A percentile compares a stretch with the other conserved stretches of the same genome.
phyloP scores from a whole-genome alignment of 2,329 filamentous ascomycete genomes.

The Xylaria sp. region DNA sequence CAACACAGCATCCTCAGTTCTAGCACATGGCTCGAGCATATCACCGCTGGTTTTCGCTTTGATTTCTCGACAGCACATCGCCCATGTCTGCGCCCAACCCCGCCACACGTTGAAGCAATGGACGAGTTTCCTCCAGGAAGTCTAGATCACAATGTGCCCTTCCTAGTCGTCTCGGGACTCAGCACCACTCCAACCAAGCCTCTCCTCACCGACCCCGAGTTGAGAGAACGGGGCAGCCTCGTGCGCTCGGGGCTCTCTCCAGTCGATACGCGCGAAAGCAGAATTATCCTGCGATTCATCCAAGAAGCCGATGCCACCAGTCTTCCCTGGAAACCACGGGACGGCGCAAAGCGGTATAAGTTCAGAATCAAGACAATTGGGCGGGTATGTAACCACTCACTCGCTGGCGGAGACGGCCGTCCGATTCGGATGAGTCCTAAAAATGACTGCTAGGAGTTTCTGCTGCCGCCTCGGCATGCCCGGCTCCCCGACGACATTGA shows the following conservation, averaged over 20 bases:
- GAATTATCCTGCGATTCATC: constrained; percentile 69
- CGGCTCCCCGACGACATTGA: constrained; percentile 58
- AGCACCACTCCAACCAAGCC: constrained; percentile 50
- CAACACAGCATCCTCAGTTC: not conserved
- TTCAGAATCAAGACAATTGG: constrained; percentile 77
- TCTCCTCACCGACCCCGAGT: constrained; percentile 51
- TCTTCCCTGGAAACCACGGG: constrained; percentile 70
- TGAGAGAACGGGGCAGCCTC: constrained; percentile 63
- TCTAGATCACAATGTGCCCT: constrained; percentile 83
- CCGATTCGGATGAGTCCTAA: constrained; percentile 12
- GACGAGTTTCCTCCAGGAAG: constrained; percentile 81
- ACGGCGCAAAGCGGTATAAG: constrained; percentile 56
- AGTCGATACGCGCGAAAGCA: constrained; percentile 68
- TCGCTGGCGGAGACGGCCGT: not conserved
- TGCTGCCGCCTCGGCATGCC: constrained; percentile 63
- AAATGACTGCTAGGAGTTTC: constrained; percentile 51
- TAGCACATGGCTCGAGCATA: constrained; percentile 7
- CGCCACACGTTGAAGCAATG: constrained; percentile 54
- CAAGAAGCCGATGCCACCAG: constrained; percentile 66
- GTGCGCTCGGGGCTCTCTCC: constrained; percentile 74
- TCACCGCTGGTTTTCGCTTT: constrained; percentile 14
- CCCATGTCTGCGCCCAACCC: constrained; percentile 30
- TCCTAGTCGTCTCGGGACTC: constrained; percentile 82
- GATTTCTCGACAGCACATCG: constrained; percentile 13
- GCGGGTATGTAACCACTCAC: constrained; percentile 68